Evolutionary conservation across 2,329 filamentous ascomycete species (phyloP).

Genomic region (Hypoxylon sp.): DNA sequence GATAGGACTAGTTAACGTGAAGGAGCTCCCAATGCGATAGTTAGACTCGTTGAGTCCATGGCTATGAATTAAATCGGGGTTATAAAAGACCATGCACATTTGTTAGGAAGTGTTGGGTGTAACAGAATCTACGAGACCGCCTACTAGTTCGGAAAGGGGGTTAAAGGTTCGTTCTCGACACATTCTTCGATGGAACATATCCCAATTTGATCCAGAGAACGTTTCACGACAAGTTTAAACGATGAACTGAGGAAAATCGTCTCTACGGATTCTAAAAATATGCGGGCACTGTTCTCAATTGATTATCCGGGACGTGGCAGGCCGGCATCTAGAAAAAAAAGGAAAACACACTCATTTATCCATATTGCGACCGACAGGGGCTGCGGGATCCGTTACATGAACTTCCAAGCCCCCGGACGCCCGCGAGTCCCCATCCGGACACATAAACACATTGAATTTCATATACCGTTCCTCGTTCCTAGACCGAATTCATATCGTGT

Average conservation of each 20-base stretch:
- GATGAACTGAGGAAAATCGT: neutral
- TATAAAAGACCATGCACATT: neutral
- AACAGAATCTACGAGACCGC: neutral
- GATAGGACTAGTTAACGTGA: neutral
- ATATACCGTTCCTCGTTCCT: constrained; percentile 5
- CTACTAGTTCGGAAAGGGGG: neutral
- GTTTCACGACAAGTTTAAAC: neutral
- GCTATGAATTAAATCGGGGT: neutral
- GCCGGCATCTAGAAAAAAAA: constrained; percentile 25
- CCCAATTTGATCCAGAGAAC: neutral
- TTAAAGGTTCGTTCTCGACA: neutral
- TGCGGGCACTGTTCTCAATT: constrained; percentile 7
- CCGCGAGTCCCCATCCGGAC: constrained; percentile 23
- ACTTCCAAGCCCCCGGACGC: constrained; percentile 18
- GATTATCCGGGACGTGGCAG: constrained; percentile 31
- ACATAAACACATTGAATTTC: constrained; percentile 5
- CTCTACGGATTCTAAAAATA: constrained; percentile 28
- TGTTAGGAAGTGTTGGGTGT: neutral
- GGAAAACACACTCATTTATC: constrained; percentile 29
- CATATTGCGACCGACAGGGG: constrained; percentile 33
- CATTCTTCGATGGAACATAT: constrained; percentile 7
- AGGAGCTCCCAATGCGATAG: neutral
- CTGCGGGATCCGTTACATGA: constrained; percentile 11
- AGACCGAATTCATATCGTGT: neutral
- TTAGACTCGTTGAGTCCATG: neutral